phyloP scores from a whole-genome alignment of 768 basidiomycete species.

The Mycena vulgaris region DNA sequence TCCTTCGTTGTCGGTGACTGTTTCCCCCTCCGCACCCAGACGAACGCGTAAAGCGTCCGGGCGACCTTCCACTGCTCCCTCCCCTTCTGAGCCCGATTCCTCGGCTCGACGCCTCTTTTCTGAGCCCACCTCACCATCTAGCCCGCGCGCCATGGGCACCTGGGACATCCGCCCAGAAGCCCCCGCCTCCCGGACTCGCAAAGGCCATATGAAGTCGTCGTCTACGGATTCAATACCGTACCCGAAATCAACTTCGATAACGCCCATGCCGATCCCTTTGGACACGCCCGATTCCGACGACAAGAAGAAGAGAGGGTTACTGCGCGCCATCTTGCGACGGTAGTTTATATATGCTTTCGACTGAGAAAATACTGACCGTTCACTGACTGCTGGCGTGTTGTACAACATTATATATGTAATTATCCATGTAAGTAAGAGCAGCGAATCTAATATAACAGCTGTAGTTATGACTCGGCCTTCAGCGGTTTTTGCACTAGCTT shows the following conservation, averaged over 20 bases:
- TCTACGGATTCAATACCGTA: slow-evolving; percentile 71
- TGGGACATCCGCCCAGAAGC: slow-evolving; percentile 37
- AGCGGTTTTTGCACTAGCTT: slow-evolving; percentile 66
- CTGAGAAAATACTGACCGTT: slow-evolving; percentile 23
- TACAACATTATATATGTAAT: slow-evolving; percentile 37
- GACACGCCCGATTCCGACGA: slow-evolving; percentile 57
- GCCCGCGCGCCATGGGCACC: slow-evolving; percentile 41
- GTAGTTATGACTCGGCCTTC: slow-evolving; percentile 47
- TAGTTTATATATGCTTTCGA: slow-evolving; percentile 38
- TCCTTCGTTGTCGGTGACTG: slow-evolving; percentile 31
- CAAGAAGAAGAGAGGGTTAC: slow-evolving; percentile 58
- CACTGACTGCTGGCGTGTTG: slow-evolving; percentile 31
- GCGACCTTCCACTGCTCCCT: slow-evolving; percentile 68
- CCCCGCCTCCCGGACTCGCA: slow-evolving; percentile 40
- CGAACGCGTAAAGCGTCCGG: slow-evolving; percentile 43
- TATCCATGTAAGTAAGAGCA: slow-evolving; percentile 35
- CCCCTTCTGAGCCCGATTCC: slow-evolving; percentile 47
- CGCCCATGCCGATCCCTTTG: slow-evolving; percentile 39
- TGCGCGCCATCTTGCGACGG: slow-evolving; percentile 61
- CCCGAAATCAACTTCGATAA: slow-evolving; percentile 34
- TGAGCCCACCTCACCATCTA: slow-evolving; percentile 39
- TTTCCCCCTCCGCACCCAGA: slow-evolving; percentile 27
- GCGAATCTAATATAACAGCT: slow-evolving; percentile 38
- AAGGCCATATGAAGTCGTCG: slow-evolving; percentile 63
- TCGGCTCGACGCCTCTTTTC: slow-evolving; percentile 45